Evolutionary conservation across 176 grass and related monocot species (phyloP), one percentile per base, ranked within the genome.

Genomic region (Puccinellia tenuiflora): DNA sequence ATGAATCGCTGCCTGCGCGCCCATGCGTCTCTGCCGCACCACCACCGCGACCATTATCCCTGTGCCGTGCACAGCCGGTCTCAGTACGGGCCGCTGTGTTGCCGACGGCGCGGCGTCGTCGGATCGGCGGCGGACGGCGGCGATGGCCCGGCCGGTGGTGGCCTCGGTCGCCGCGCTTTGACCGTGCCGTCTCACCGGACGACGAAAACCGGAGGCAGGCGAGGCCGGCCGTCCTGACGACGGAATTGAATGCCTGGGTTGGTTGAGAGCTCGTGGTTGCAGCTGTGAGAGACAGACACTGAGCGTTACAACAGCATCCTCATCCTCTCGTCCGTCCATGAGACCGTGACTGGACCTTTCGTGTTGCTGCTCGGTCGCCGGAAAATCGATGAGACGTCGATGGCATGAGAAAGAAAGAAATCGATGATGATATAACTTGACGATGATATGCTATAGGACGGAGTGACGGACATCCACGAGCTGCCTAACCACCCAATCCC

Each of bases 151-250:
- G 69, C 7, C 42, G 69, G 42, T 11, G 24, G 39, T 34, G 33
- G 33, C 33, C 68, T 71, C 9, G 68, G 24, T 47, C 68, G 69
- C 69, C 69, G 69, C 25, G 69, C 69, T 26, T 73, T 73, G 69
- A 73, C 69, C 69, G 69, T 43, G 67, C 38, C 39, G 9, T 70
- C 12, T 6, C 37, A 45, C 5, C 38, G n/a, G 8, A 5, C 69
- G 12, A 24, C 48, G 45, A 73, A 18, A 73, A 47, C 69, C 0
- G 43, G 24, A 73, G 69, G 67, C 67, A 6, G 38, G 66, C 67
- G 39, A 15, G 62, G 9, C 35, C 35, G 20, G 55, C 10, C 66
- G 7, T 66, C 31, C 38, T 1, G 4, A 2, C 26, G 40, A 47
- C 40, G 43, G 3, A 3, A 68, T 80, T 68, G 7, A 80, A 68